These are phyloP conservation scores for Sugiyamaella sp. DNA, from an alignment of 1,139 yeast genomes.

Conservation along the genomic window DNA sequence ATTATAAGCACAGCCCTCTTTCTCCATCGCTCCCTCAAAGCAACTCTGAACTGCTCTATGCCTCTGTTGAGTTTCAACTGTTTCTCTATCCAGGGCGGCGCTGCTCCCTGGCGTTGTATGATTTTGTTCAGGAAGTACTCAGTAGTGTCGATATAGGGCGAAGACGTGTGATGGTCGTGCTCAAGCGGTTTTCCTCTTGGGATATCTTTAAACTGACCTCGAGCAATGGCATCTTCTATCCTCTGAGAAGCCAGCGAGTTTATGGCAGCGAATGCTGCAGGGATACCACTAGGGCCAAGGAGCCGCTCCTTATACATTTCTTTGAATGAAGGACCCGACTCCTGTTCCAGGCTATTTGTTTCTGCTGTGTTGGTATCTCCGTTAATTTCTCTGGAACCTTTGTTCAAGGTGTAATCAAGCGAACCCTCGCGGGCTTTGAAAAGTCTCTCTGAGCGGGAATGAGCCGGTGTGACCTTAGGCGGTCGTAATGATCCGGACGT, in stretches of 20 bases:
- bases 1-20: constrained; percentile 22
- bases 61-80: constrained; percentile 61
- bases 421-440: constrained; percentile 65
- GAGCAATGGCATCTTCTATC: constrained; percentile 71
- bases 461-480: constrained; percentile 26
- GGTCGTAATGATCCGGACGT: constrained; percentile 22
- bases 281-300: constrained; percentile 59
- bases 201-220: constrained; percentile 69
- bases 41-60: constrained; percentile 50
- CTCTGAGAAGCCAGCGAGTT: constrained; percentile 71
- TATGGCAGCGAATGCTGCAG: constrained; percentile 56
- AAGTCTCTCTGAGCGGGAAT: constrained; percentile 47
- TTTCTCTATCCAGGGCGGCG: constrained; percentile 88
- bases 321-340: constrained; percentile 54
- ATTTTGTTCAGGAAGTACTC: constrained; percentile 73
- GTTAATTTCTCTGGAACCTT: constrained; percentile 34
- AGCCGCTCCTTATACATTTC: constrained; percentile 67
- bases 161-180: constrained; percentile 45
- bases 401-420: constrained; percentile 62
- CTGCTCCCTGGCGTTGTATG: constrained; percentile 70
- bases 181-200: constrained; percentile 67
- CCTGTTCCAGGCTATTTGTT: neutral
- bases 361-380: constrained; percentile 30
- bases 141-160: constrained; percentile 58
- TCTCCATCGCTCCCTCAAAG: constrained; percentile 26